Percentiles rank a stretch among this genome's conserved stretches.
phyloP scores from a whole-genome alignment of 2,329 filamentous ascomycete genomes.

The Ophiostoma perfectum region DNA sequence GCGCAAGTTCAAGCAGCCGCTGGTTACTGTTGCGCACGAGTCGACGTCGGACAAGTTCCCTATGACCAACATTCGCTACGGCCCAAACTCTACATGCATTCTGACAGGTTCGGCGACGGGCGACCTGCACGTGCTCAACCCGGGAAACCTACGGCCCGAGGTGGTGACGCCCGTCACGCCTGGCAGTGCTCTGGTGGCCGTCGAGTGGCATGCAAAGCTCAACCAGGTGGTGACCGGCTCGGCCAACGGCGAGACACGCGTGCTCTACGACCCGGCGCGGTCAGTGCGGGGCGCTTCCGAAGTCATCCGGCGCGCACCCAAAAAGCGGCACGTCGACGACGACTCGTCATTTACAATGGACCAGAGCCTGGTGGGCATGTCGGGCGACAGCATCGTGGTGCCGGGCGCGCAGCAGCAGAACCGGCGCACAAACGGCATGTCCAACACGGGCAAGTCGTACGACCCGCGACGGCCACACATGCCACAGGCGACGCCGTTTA shows the following conservation, averaged over 20 bases:
- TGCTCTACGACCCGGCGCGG: slow-evolving; percentile 83
- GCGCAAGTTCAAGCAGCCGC: slow-evolving; percentile 85
- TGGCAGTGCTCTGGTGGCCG: slow-evolving; percentile 72
- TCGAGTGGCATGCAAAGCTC: slow-evolving; percentile 87
- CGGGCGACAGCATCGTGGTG: slow-evolving; percentile 73
- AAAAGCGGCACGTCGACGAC: slow-evolving; percentile 92
- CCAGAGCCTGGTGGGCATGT: slow-evolving; percentile 71
- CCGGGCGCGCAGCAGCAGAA: slow-evolving; percentile 54
- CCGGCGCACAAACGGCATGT: slow-evolving; percentile 56
- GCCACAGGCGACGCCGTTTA: slow-evolving; percentile 80
- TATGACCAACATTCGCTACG: slow-evolving; percentile 83
- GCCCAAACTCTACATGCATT: slow-evolving; percentile 75
- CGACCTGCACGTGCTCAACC: slow-evolving; percentile 86
- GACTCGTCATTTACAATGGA: slow-evolving; percentile 83
- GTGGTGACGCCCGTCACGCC: slow-evolving; percentile 85
- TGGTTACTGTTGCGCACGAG: slow-evolving; percentile 70
- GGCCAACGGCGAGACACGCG: slow-evolving; percentile 80
- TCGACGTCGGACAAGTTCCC: slow-evolving; percentile 81
- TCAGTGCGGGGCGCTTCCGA: slow-evolving; percentile 77
- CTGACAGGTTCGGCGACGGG: slow-evolving; percentile 84
- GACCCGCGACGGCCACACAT: slow-evolving; percentile 84
- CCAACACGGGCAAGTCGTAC: slow-evolving; percentile 66
- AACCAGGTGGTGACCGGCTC: slow-evolving; percentile 96
- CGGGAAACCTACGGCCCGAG: slow-evolving; percentile 80
- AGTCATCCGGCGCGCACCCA: slow-evolving; percentile 88